These are phyloP conservation scores for Kodamaea fungicola DNA, from an alignment of 1,139 yeast species.

Conservation along the genomic window DNA sequence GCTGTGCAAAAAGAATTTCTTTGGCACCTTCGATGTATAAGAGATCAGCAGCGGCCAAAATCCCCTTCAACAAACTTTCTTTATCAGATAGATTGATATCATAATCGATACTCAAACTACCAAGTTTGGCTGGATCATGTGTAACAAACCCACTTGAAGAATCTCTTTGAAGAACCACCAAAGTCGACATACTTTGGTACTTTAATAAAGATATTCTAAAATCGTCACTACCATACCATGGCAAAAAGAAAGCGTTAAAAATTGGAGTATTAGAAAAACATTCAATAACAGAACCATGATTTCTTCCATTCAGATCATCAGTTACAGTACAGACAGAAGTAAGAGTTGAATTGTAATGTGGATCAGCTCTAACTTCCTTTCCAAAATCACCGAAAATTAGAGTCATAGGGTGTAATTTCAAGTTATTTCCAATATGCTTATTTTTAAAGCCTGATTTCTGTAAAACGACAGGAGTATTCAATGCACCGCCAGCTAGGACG, in stretches of 20 bases:
- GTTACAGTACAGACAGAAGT: slow-evolving; percentile 49
- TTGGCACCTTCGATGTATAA: slow-evolving; percentile 50
- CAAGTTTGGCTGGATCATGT: slow-evolving; percentile 35
- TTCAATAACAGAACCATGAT: slow-evolving; percentile 57
- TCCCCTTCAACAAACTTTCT: slow-evolving; percentile 37
- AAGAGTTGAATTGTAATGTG: slow-evolving; percentile 45
- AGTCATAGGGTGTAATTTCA: slow-evolving; percentile 53
- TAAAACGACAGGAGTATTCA: slow-evolving; percentile 50
- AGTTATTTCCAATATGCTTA: slow-evolving; percentile 49
- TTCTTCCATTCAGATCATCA: slow-evolving; percentile 52
- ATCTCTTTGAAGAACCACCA: slow-evolving; percentile 51
- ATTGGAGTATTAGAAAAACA: slow-evolving; percentile 46
- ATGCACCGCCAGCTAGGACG: slow-evolving; percentile 48
- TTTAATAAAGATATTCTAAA: slow-evolving; percentile 32
- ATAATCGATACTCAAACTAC: slow-evolving; percentile 39
- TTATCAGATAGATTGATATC: slow-evolving; percentile 39
- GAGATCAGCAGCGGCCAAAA: slow-evolving; percentile 43
- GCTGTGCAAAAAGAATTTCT: slow-evolving; percentile 39
- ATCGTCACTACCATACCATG: slow-evolving; percentile 41
- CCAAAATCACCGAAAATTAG: slow-evolving; percentile 43
- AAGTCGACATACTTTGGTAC: slow-evolving; percentile 38
- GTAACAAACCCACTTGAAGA: slow-evolving; percentile 39
- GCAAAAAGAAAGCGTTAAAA: slow-evolving; percentile 34
- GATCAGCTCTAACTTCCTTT: slow-evolving; percentile 28
- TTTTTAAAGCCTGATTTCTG: slow-evolving; percentile 52